Evolutionary conservation across 306 rosid genomes (phyloP), one percentile per base, ranked within the genome.

Genomic region (Cotoneaster glaucophyllus): DNA sequence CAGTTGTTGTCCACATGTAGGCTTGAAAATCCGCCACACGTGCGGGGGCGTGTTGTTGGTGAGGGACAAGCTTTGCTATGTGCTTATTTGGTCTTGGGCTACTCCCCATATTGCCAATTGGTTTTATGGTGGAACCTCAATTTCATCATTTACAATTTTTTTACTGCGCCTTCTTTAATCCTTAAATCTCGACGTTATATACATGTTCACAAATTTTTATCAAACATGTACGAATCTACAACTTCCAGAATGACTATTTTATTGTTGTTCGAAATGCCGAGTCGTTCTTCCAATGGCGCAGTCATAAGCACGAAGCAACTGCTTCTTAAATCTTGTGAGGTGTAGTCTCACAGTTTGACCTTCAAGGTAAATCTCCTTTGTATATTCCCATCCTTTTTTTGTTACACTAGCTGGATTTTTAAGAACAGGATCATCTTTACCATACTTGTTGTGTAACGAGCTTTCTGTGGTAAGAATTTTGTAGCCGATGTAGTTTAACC

Each of bases 401-500:
- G 71, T 63, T 21, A 79, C 56, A 52, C 48, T 57, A 14, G 25
- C 22, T 59, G 82, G 82, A 41, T 79, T 65, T 64, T 29, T 52
- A 5, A 79, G 54, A 43, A 79, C 78, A 22, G 54, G 44, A 37
- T 69, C 64, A 28, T 64, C 53, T 67, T 72, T 73, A 2, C 28
- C 52, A 65, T 50, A 65, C 1, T 29, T 79, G 12, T 41, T 67
- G 7, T 19, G n/a, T 39, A 73, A 79, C 10, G 67, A 64, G 64
- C 82, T 79, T 48, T 79, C 82, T 26, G 45, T 64, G 24, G 48
- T 1, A 2, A 22, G 48, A 43, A 79, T 79, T 62, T 54, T 6
- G 78, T 79, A 79, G 15, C 70, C 50, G 21, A 79, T 52, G 61
- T 79, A 79, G 4, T 79, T 44, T 28, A 79, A 65, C 2, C 74